Evolutionary conservation across 176 grass and related monocot species (phyloP), one percentile per base, ranked within the genome.

Genomic region (Oryza longistaminata): DNA sequence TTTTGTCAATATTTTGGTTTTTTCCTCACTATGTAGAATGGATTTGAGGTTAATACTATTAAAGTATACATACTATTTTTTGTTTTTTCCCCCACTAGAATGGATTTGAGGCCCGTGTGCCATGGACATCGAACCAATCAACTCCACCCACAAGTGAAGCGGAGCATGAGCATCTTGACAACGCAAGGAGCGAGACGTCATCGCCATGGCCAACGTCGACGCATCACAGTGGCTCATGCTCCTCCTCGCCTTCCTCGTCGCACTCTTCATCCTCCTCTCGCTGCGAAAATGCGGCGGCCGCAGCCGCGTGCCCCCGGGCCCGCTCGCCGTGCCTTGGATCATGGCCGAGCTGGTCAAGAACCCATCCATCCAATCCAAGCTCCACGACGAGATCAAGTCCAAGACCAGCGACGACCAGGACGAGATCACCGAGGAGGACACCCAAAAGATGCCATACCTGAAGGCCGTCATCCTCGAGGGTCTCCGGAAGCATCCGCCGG

Each of bases 341-440:
- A 95, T 95, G 93, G 93, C 93, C 11, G 86, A 95, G 44, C 81
- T 95, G 24, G 88, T 92, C 37, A 92, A 88, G 82, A 88, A 95
- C 76, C 88, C 67, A 6, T 0, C 64, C 10, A 66, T 88, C 14
- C 90, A 95, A 10, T 19, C 75, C 1, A 92, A 82, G 44, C 88
- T 95, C 19, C 52, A 83, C 50, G 8, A 26, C 9, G 93, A 95
- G 75, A 83, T 95, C 67, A 78, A 25, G 1, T 7, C 16, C 15
- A 40, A 0, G 49, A 17, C 5, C 0, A 6, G 49, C 1, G 15
- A 52, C 15, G 15, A 52, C 7, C 42, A 43, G 15, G 15, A 52
- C 0, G 92, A 89, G 76, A 52, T 92, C 19, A 43, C 34, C 3
- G 90, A 94, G 67, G 90, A 90, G 14, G 85, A 88, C 22, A n/a